Percentiles rank a stretch among this genome's conserved stretches.
These are phyloP conservation scores for Sugiyamaella pinicola DNA, from an alignment of 1,139 yeast species.

Conservation along the genomic window DNA sequence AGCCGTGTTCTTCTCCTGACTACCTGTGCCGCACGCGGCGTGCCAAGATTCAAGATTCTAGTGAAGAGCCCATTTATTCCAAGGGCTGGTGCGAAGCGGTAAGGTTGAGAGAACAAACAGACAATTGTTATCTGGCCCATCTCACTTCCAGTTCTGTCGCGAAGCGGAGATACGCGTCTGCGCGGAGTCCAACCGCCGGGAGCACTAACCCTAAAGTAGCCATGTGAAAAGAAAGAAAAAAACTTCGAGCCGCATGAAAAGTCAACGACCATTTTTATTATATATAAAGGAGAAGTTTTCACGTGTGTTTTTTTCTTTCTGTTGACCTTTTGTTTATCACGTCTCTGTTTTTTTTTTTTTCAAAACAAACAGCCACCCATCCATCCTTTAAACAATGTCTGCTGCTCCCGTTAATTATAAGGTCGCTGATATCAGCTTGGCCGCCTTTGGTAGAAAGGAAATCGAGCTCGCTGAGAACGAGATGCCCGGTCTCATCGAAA, in stretches of 20 bases:
- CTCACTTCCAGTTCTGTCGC: neutral
- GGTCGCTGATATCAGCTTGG: constrained; percentile 97
- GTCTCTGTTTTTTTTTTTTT: neutral
- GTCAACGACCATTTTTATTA: neutral
- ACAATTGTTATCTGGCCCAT: too few species aligned
- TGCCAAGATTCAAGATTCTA: too few species aligned
- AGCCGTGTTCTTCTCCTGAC: too few species aligned
- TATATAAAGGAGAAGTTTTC: constrained; percentile 4
- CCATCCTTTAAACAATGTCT: constrained; percentile 15
- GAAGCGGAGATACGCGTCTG: neutral
- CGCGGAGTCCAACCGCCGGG: neutral
- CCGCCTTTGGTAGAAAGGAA: constrained; percentile 99
- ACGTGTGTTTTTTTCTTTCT: neutral
- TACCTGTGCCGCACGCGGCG: too few species aligned
- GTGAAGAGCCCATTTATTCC: too few species aligned
- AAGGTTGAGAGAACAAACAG: too few species aligned
- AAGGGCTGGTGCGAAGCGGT: too few species aligned
- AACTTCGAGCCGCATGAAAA: constrained; percentile 4
- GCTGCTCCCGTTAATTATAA: constrained; percentile 60
- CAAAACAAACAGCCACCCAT: neutral
- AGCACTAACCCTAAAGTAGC: constrained; percentile 9
- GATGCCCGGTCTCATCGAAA: constrained; percentile 99
- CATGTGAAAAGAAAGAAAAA: constrained; percentile 8
- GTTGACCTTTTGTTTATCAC: neutral
- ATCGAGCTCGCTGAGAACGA: constrained; percentile 98